Evolutionary conservation across 1,284 basidiomycete genomes (phyloP).

Genomic region (Takashimella tepidaria): DNA sequence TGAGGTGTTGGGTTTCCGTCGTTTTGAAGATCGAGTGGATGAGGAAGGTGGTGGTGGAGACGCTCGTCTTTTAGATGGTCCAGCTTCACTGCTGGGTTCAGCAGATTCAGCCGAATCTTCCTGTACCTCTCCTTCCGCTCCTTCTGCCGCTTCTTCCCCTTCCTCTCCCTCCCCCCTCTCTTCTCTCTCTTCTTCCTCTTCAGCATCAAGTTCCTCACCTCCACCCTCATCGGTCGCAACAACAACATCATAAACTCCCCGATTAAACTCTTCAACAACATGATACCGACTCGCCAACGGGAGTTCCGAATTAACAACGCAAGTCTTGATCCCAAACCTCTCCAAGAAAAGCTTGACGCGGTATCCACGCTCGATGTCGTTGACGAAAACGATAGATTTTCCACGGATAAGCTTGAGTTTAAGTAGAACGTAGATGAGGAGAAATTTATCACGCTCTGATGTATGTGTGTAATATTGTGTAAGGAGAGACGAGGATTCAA

Average conservation of each 20-base stretch:
- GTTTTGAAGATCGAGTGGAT: conserved; percentile 37
- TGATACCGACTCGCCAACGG: conserved; percentile 96
- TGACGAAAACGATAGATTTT: conserved; percentile 96
- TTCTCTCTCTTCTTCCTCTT: conserved; percentile 45
- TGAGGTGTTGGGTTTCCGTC: conserved; percentile 58
- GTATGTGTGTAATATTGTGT: conserved; percentile 78
- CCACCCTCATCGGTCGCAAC: conserved; percentile 91
- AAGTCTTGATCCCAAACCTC: conserved; percentile 94
- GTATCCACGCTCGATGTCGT: conserved; percentile 91
- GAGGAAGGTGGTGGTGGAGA: conserved; percentile 42
- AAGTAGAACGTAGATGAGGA: conserved; percentile 88
- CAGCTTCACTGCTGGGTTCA: conserved; percentile 36
- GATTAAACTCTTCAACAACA: conserved; percentile 97
- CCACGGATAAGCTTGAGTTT: conserved; percentile 92
- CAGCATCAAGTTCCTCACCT: conserved; percentile 52
- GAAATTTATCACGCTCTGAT: conserved; percentile 91
- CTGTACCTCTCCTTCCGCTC: conserved; percentile 18
- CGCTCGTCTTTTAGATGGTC: conserved; percentile 41
- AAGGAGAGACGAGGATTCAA: conserved; percentile 59
- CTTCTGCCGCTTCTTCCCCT: conserved; percentile 39
- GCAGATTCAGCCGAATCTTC: conserved; percentile 13
- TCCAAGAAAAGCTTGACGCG: conserved; percentile 94
- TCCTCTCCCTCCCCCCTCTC: conserved; percentile 46
- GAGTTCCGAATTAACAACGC: conserved; percentile 93
- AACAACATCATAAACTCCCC: conserved; percentile 97